A percentile compares a stretch with the other conserved stretches of the same genome.
These are phyloP conservation scores for Sclerotinia sclerotiorum DNA, from an alignment of 2,329 filamentous ascomycete species.

Conservation along the genomic window DNA sequence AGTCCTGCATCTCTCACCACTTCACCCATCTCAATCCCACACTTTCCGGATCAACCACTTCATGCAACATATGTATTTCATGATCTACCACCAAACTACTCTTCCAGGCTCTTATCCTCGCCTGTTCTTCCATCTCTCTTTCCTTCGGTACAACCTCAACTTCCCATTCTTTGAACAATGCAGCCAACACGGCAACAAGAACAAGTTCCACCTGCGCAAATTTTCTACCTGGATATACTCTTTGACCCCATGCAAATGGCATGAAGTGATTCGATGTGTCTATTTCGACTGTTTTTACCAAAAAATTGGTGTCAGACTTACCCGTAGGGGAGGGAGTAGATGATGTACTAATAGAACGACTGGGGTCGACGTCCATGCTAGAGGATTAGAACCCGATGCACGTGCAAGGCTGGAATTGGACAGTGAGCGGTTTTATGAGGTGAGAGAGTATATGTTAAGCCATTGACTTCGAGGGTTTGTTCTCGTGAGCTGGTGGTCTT, in stretches of 20 bases:
- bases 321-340: background rate
- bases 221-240: conserved; percentile 6
- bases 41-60: background rate
- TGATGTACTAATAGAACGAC: background rate
- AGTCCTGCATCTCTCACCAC: background rate
- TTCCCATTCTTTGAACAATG: conserved; percentile 1
- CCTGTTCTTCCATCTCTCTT: background rate
- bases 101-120: conserved; percentile 5
- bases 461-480: background rate
- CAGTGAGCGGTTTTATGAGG: background rate
- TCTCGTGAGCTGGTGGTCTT: background rate
- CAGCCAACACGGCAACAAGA: background rate
- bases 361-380: background rate
- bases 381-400: background rate
- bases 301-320: background rate
- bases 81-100: conserved; percentile 11
- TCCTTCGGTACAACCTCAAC: background rate
- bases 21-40: conserved; percentile 5
- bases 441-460: background rate
- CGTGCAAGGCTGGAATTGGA: conserved; percentile 5
- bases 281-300: background rate
- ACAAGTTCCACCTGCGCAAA: conserved; percentile 14
- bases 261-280: conserved; percentile 6
- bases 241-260: conserved; percentile 12
- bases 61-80: conserved; percentile 15